Evolutionary conservation across 768 basidiomycete genomes (phyloP).

Genomic region (Ramaria sp.): DNA sequence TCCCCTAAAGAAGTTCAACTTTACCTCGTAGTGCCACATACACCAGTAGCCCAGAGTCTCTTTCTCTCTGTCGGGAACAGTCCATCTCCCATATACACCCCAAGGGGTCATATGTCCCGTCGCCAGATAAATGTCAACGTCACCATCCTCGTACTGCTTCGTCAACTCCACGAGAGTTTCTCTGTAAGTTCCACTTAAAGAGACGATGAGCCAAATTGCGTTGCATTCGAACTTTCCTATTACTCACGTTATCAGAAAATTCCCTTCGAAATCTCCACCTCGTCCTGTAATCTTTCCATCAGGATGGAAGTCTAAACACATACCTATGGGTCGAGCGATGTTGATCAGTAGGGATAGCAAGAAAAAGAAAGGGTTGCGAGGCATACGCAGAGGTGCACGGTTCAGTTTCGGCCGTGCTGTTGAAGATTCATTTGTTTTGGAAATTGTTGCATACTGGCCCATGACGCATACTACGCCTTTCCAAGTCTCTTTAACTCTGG

Average conservation of each 20-base stretch:
- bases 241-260: constrained; percentile 1
- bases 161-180: neutral
- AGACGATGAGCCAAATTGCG: neutral
- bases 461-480: neutral
- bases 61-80: neutral
- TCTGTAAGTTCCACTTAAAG: neutral
- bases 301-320: constrained; percentile 1
- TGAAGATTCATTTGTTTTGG: neutral
- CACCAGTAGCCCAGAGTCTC: neutral
- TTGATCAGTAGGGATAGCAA: neutral
- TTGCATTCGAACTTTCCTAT: neutral
- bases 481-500: neutral
- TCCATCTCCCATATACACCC: constrained; percentile 1
- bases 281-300: neutral
- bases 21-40: constrained; percentile 1
- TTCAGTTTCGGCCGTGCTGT: neutral
- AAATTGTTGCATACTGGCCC: neutral
- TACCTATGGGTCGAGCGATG: neutral
- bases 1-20: neutral
- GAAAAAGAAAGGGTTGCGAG: neutral
- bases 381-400: neutral
- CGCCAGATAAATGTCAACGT: neutral
- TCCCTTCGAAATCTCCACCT: constrained; percentile 1
- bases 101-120: neutral
- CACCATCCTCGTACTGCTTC: neutral